A percentile compares a stretch with the other conserved stretches of the same genome.
Evolutionary conservation across 1,284 basidiomycete species (phyloP).

Genomic region (Moesziomyces parantarcticus): DNA sequence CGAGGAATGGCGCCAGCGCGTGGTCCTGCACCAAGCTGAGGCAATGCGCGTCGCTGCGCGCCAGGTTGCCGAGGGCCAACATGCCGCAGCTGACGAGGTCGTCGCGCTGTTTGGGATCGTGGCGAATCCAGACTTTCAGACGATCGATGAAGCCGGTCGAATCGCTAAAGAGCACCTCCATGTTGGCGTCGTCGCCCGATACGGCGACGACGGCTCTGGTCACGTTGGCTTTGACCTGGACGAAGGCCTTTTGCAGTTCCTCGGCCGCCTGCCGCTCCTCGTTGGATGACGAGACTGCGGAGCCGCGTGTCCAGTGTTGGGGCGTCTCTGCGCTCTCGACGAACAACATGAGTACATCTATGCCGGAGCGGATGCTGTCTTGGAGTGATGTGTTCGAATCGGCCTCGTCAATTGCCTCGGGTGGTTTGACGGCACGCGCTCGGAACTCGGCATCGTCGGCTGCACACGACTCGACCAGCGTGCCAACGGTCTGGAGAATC

Average conservation of each 20-base stretch:
- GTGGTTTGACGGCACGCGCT: slow-evolving; percentile 10
- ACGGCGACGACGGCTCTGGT: slow-evolving; percentile 86
- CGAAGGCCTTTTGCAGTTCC: slow-evolving; percentile 77
- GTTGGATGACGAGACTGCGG: slow-evolving; percentile 4
- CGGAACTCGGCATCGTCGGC: slow-evolving; percentile 36
- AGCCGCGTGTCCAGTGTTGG: slow-evolving; percentile 28
- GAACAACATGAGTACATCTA: slow-evolving; percentile 48
- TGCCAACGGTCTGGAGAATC: slow-evolving; percentile 38
- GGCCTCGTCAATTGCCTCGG: background rate
- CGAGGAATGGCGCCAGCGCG: slow-evolving; percentile 49
- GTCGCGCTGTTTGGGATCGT: slow-evolving; percentile 71
- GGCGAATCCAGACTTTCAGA: slow-evolving; percentile 80
- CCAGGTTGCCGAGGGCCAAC: slow-evolving; percentile 83
- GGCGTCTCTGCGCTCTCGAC: slow-evolving; percentile 49
- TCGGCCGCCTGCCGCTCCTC: slow-evolving; percentile 36
- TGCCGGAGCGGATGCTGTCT: slow-evolving; percentile 13
- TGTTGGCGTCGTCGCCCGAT: slow-evolving; percentile 82
- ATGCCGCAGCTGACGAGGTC: slow-evolving; percentile 85
- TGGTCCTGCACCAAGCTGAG: slow-evolving; percentile 51
- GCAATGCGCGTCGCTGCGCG: slow-evolving; percentile 70
- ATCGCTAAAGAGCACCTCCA: slow-evolving; percentile 74
- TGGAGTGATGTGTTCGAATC: slow-evolving; percentile 1
- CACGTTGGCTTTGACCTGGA: slow-evolving; percentile 82
- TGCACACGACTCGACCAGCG: slow-evolving; percentile 46
- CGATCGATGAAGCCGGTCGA: slow-evolving; percentile 73